These are phyloP conservation scores for Chlorella sp. DNA, from an alignment of 139 green algal genomes.

Conservation along the genomic window DNA sequence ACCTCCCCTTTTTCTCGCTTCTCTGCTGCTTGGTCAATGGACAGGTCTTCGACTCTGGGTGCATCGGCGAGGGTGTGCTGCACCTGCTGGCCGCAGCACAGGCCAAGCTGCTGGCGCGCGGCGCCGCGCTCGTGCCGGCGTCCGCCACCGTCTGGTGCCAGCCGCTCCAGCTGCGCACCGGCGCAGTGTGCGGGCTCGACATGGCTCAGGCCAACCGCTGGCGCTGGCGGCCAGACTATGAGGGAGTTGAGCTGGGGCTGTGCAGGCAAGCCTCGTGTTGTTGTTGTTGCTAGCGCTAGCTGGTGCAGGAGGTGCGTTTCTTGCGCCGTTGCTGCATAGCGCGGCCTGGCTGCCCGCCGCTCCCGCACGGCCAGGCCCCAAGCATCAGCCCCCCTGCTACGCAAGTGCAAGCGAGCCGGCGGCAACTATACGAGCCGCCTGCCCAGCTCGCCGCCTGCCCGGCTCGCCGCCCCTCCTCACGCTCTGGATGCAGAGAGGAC, in stretches of 20 bases:
- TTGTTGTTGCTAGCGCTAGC: too few species aligned
- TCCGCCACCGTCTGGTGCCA: slow-evolving; percentile 63
- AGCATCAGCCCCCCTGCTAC: too few species aligned
- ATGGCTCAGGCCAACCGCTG: slow-evolving; percentile 53
- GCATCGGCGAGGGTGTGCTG: slow-evolving; percentile 84
- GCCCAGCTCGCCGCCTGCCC: too few species aligned
- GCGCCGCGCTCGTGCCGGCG: slow-evolving; percentile 57
- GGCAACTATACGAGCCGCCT: too few species aligned
- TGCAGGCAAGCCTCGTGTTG: too few species aligned
- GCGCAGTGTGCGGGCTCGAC: slow-evolving; percentile 48
- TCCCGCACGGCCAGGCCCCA: too few species aligned
- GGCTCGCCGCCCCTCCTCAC: neutral
- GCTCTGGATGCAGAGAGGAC: slow-evolving; percentile 37
- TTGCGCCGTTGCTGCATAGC: too few species aligned
- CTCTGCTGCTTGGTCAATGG: neutral
- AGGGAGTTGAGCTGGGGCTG: slow-evolving; percentile 61
- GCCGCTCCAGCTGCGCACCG: slow-evolving; percentile 64
- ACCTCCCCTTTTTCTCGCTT: too few species aligned
- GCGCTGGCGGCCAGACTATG: slow-evolving; percentile 70
- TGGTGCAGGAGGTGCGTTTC: too few species aligned
- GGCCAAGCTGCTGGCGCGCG: slow-evolving; percentile 45
- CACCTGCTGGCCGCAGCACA: slow-evolving; percentile 66
- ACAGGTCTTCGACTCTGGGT: slow-evolving; percentile 80
- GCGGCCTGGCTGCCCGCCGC: too few species aligned
- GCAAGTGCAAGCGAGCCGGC: too few species aligned